Conservation (phyloP, 331 rosid genomes). For the Dryas integrifolia region DNA sequence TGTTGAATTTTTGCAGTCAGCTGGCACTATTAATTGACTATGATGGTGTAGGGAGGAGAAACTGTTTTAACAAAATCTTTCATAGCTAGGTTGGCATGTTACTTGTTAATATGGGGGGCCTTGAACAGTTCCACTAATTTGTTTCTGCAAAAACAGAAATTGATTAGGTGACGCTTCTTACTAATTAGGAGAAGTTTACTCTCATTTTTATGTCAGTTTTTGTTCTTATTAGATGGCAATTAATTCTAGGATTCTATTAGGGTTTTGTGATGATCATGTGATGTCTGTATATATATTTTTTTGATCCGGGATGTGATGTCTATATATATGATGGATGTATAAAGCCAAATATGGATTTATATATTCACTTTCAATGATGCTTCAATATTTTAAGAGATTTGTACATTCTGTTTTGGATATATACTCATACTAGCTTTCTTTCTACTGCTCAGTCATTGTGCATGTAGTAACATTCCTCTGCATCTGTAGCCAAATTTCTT, state of each 20-base stretch:
- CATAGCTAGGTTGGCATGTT: neutral
- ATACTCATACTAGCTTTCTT: too few relatives aligned
- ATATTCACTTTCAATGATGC: neutral
- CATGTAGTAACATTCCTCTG: too few relatives aligned
- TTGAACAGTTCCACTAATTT: too few relatives aligned
- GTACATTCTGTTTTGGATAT: too few relatives aligned
- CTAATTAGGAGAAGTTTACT: too few relatives aligned
- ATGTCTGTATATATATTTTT: neutral
- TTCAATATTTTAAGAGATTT: neutral
- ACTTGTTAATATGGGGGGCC: neutral
- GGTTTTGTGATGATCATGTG: neutral
- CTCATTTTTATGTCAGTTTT: neutral
- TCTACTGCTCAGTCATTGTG: too few relatives aligned
- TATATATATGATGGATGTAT: neutral
- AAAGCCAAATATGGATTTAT: neutral
- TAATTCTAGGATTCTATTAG: neutral
- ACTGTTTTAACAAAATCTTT: neutral
- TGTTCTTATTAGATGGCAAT: neutral
- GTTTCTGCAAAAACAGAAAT: neutral
- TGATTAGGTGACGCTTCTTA: too few relatives aligned
- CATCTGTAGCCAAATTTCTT: too few relatives aligned
- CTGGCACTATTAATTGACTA: neutral
- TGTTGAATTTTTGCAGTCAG: neutral
- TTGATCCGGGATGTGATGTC: neutral
- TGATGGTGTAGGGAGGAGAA: neutral